Conservation (phyloP, 163 green algal species). For the Scenedesmus sp. region DNA sequence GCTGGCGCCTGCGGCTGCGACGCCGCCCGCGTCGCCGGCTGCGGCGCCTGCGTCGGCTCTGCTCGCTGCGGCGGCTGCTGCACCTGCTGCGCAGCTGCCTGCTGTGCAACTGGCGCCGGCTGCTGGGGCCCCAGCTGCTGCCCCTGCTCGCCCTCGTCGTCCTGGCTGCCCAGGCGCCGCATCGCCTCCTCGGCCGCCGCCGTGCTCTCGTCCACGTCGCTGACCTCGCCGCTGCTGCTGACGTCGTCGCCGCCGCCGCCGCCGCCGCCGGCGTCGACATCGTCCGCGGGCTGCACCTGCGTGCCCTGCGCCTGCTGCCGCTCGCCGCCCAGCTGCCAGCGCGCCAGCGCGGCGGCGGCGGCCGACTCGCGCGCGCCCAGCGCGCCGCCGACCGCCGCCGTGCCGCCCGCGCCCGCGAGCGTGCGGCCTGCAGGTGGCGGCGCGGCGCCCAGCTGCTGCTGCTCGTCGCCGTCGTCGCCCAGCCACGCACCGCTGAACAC, state of each 20-base stretch:
- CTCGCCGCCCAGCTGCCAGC: constrained; percentile 10
- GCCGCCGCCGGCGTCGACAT: not conserved
- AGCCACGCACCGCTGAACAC: constrained; percentile 14
- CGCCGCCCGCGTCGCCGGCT: not conserved
- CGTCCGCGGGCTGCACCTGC: not conserved
- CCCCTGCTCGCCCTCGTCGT: not conserved
- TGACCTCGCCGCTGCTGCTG: not conserved
- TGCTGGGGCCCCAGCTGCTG: not conserved
- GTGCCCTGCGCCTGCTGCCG: not conserved
- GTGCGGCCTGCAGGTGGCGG: not conserved
- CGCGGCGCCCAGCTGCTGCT: not conserved
- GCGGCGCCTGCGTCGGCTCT: not conserved
- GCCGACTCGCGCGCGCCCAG: not conserved
- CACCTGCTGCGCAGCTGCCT: constrained; percentile 4
- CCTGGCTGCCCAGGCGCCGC: constrained; percentile 17
- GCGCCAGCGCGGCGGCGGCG: constrained; percentile 30
- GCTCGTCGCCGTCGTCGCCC: not conserved
- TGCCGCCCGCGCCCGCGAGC: not conserved
- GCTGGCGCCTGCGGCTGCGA: constrained; percentile 7
- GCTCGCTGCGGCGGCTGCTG: constrained; percentile 5
- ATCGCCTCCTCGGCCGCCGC: constrained; percentile 29
- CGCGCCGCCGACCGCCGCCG: not conserved
- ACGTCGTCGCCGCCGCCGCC: not conserved
- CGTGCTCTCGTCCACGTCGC: constrained; percentile 10
- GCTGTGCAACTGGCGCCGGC: not conserved